Evolutionary conservation across 768 basidiomycete species (phyloP), one percentile per base, ranked within the genome.

Genomic region (Lyophyllum decastes): DNA sequence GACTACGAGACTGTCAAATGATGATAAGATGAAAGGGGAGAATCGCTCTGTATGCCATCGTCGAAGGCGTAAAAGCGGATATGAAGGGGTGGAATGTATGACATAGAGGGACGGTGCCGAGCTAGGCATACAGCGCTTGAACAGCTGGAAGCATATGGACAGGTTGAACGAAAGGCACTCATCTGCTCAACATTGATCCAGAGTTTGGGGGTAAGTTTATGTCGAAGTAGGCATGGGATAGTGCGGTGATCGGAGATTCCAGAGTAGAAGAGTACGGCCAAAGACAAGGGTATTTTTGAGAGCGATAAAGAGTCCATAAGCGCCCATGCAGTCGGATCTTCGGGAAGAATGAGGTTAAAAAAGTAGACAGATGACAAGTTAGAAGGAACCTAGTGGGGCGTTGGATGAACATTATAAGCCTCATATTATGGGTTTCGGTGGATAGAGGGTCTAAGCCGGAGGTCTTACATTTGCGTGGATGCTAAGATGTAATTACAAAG

Each of bases 151-250:
- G n/a, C 56, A 55, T 52, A 48, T 55, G 56, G 35, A 51, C 45
- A 55, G 41, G 51, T 57, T 49, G 40, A 46, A 53, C 34, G 48
- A 43, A 54, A 58, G 53, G 48, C 53, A 52, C 52, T 55, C 49
- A 49, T 35, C 46, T 52, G 55, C 24, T 60, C 25, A 35, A 54
- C 22, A 16, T 38, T 25, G 49, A 48, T 48, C 48, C 49, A 10
- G 35, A 27, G 25, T 12, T 44, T 43, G 26, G 19, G 21, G 25
- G 21, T 30, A 2, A 45, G 45, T 22, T 21, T 27, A 38, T 35
- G 33, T 30, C 33, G 27, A 40, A 22, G 26, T 16, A 43, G 35
- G 30, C 10, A 50, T 44, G 47, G 8, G 44, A 24, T 38, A 21
- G 46, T 24, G 46, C 59, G 40, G n/a, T 50, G 52, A 60, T 57